Evolutionary conservation across 2,329 filamentous ascomycete genomes (phyloP).

Genomic region (Berkeleyomyces rouxiae): DNA sequence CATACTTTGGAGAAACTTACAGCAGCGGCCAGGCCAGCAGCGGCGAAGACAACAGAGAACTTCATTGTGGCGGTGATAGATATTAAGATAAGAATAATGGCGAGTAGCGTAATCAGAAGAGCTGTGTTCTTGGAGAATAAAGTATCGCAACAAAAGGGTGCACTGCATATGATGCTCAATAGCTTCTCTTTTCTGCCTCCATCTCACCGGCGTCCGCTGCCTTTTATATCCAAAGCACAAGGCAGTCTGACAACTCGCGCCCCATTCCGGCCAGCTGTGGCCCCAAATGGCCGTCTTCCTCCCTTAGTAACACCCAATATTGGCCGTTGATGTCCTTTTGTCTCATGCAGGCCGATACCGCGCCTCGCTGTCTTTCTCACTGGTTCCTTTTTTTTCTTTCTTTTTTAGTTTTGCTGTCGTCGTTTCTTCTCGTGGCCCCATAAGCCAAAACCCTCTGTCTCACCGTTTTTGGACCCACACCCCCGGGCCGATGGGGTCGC

Average conservation of each 20-base stretch:
- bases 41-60: slow-evolving; percentile 21
- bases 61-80: slow-evolving; percentile 20
- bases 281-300: background rate
- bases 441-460: background rate
- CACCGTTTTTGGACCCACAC: background rate
- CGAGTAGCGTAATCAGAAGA: background rate
- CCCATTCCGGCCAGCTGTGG: background rate
- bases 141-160: too few species aligned
- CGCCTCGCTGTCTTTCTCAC: background rate
- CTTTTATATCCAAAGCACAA: background rate
- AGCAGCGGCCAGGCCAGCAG: slow-evolving; percentile 20
- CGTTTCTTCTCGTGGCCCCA: background rate
- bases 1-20: slow-evolving; percentile 15
- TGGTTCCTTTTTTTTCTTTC: background rate
- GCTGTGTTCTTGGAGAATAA: too few species aligned
- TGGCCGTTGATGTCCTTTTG: background rate
- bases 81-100: background rate
- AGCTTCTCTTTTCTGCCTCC: too few species aligned
- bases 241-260: background rate
- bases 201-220: background rate
- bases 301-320: background rate
- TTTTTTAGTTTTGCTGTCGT: background rate
- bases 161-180: too few species aligned
- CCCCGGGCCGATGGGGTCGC: background rate
- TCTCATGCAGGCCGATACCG: background rate